These are phyloP conservation scores for Phaffia australis DNA, from an alignment of 768 basidiomycete genomes.

Conservation along the genomic window DNA sequence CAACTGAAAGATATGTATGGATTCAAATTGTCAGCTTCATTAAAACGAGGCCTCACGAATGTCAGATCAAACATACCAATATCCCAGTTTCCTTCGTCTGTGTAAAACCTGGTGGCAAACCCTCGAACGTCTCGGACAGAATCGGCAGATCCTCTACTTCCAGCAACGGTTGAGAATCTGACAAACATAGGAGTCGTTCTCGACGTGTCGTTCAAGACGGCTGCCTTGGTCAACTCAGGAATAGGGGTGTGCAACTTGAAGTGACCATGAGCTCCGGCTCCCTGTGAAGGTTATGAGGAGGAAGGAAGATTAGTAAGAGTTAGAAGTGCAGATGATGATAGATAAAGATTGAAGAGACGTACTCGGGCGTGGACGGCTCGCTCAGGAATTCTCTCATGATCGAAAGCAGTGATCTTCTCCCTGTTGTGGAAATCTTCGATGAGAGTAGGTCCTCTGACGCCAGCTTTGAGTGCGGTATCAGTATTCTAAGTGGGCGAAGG, in stretches of 20 bases:
- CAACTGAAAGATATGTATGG: not conserved
- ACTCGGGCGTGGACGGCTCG: constrained; percentile 45
- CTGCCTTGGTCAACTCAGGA: constrained; percentile 50
- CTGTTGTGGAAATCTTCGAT: constrained; percentile 47
- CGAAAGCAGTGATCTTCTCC: constrained; percentile 33
- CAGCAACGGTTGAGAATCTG: constrained; percentile 77
- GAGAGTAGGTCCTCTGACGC: constrained; percentile 53
- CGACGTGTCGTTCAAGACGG: constrained; percentile 54
- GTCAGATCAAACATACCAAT: constrained; percentile 46
- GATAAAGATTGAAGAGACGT: constrained; percentile 24
- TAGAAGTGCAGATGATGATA: constrained; percentile 24
- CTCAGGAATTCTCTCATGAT: constrained; percentile 57
- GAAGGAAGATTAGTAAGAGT: constrained; percentile 47
- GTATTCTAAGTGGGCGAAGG: constrained; percentile 30
- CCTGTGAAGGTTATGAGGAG: constrained; percentile 50
- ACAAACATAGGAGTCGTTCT: constrained; percentile 66
- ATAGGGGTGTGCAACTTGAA: constrained; percentile 52
- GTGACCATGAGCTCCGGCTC: not conserved
- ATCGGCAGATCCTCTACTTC: constrained; percentile 70
- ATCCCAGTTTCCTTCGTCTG: constrained; percentile 67
- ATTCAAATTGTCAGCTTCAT: not conserved
- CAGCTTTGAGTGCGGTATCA: constrained; percentile 37
- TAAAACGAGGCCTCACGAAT: constrained; percentile 50
- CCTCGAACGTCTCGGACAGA: constrained; percentile 56
- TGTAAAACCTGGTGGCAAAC: constrained; percentile 75